These are phyloP conservation scores for Camillea tinctor DNA, from an alignment of 2,329 filamentous ascomycete species.

Conservation along the genomic window DNA sequence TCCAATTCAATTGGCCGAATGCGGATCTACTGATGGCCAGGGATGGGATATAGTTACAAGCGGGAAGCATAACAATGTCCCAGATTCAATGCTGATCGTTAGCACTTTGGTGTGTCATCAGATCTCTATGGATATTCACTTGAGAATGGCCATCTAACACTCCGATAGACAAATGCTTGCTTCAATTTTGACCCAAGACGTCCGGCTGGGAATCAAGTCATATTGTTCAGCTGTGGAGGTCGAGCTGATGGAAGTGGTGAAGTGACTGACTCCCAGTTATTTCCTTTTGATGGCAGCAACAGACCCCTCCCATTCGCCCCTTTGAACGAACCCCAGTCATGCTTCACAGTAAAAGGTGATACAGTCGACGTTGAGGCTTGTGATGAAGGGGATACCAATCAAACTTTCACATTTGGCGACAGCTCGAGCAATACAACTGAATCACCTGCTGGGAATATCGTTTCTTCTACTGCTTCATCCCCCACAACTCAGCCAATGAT, in stretches of 20 bases:
- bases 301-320: conserved; percentile 46
- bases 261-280: conserved; percentile 53
- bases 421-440: not conserved
- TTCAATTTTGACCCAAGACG: conserved; percentile 57
- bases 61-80: conserved; percentile 50
- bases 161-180: conserved; percentile 51
- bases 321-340: conserved; percentile 44
- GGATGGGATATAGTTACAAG: conserved; percentile 44
- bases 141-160: conserved; percentile 6
- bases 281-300: conserved; percentile 42
- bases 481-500: conserved; percentile 2
- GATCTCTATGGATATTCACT: not conserved
- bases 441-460: conserved; percentile 7
- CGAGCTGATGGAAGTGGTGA: conserved; percentile 52
- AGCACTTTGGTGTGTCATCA: conserved; percentile 46
- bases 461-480: conserved; percentile 2
- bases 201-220: conserved; percentile 49
- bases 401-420: conserved; percentile 40
- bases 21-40: conserved; percentile 40
- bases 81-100: conserved; percentile 49
- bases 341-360: conserved; percentile 44
- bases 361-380: conserved; percentile 46
- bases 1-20: conserved; percentile 41
- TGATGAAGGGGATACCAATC: conserved; percentile 37
- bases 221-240: conserved; percentile 59